Evolutionary conservation across 257 asterid species (phyloP).

Genomic region (Gynochthodes officinalis): DNA sequence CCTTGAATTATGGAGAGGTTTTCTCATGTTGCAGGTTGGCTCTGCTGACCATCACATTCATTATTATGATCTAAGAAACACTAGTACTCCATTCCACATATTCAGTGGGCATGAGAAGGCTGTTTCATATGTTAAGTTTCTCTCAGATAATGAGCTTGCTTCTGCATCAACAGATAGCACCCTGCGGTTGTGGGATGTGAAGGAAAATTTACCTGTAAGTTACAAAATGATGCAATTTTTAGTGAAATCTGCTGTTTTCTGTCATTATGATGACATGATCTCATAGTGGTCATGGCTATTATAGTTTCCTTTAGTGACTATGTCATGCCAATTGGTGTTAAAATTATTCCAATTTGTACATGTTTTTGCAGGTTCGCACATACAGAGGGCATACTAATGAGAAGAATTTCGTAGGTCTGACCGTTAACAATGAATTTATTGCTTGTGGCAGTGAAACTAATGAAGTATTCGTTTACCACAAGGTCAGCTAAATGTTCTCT

Average conservation of each 20-base stretch:
- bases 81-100: conserved; percentile 34
- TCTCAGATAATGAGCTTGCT: conserved; percentile 45
- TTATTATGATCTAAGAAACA: conserved; percentile 45
- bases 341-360: not conserved
- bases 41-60: conserved; percentile 50
- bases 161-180: conserved; percentile 49
- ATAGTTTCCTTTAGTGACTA: not conserved
- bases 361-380: conserved; percentile 29
- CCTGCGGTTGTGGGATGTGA: conserved; percentile 43
- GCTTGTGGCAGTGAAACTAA: conserved; percentile 50
- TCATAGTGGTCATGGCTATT: not conserved
- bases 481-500: conserved; percentile 24
- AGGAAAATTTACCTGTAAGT: conserved; percentile 30
- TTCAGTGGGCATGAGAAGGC: conserved; percentile 44
- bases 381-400: conserved; percentile 49
- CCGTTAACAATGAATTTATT: conserved; percentile 39
- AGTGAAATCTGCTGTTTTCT: conserved; percentile 15
- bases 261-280: not conserved
- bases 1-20: not conserved
- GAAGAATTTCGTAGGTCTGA: conserved; percentile 44
- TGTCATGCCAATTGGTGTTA: not conserved
- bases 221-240: too few relatives aligned
- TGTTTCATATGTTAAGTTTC: conserved; percentile 45
- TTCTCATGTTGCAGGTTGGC: conserved; percentile 31
- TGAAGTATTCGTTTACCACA: conserved; percentile 44